phyloP scores from a whole-genome alignment of 495 filamentous ascomycete genomes.

The Penicillium atrosanguineum region DNA sequence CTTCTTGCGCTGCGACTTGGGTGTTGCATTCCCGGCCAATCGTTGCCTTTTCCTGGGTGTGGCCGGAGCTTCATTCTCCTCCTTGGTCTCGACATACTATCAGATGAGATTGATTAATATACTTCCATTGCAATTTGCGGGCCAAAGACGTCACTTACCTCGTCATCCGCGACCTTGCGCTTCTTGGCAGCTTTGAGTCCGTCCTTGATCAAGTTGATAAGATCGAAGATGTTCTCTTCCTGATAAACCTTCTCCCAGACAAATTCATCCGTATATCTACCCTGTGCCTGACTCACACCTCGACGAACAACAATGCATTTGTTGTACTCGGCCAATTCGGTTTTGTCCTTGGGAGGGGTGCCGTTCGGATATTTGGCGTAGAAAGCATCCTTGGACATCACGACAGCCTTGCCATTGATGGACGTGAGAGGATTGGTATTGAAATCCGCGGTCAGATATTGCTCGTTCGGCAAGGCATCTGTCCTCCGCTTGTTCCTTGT shows the following conservation, averaged over 20 bases:
- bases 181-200: constrained; percentile 58
- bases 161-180: constrained; percentile 44
- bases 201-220: constrained; percentile 64
- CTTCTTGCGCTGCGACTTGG: constrained; percentile 54
- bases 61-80: constrained; percentile 47
- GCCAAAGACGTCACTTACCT: constrained; percentile 36
- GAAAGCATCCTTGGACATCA: constrained; percentile 72
- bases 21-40: constrained; percentile 54
- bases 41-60: constrained; percentile 62
- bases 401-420: constrained; percentile 81
- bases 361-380: constrained; percentile 69
- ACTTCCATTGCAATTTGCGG: background rate
- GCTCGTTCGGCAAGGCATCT: constrained; percentile 83
- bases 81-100: constrained; percentile 41
- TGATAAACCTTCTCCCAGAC: constrained; percentile 82
- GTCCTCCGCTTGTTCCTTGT: constrained; percentile 76
- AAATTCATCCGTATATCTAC: constrained; percentile 91
- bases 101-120: background rate
- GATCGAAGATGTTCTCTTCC: constrained; percentile 57
- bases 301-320: constrained; percentile 89
- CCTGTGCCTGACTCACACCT: constrained; percentile 82
- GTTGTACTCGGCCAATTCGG: constrained; percentile 61
- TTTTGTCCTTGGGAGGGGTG: constrained; percentile 65
- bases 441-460: constrained; percentile 83
- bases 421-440: constrained; percentile 84